These are phyloP conservation scores for Parasitella parasitica DNA, from an alignment of 371 early-diverging fungal genomes.

Conservation along the genomic window DNA sequence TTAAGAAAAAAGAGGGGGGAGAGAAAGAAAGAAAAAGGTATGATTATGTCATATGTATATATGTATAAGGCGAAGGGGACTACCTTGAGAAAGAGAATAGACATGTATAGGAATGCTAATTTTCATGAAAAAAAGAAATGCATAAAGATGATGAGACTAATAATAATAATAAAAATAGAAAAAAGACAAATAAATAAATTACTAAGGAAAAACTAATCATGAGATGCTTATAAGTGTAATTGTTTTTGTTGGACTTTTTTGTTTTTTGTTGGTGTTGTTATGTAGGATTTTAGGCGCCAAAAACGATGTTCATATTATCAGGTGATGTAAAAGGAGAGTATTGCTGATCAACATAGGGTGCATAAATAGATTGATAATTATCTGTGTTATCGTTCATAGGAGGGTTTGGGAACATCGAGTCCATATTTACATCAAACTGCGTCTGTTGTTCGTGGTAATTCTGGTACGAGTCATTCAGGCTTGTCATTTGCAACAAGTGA, in stretches of 20 bases:
- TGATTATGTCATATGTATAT: neutral
- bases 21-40: neutral
- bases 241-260: slow-evolving; percentile 7
- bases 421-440: neutral
- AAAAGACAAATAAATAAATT: slow-evolving; percentile 11
- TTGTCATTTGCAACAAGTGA: neutral
- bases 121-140: neutral
- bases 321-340: slow-evolving; percentile 18
- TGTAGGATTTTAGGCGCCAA: slow-evolving; percentile 15
- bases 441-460: neutral
- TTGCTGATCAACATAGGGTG: slow-evolving; percentile 18
- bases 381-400: neutral
- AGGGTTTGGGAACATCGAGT: neutral
- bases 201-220: slow-evolving; percentile 2
- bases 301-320: slow-evolving; percentile 14
- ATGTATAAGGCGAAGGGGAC: neutral
- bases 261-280: neutral
- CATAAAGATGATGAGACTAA: slow-evolving; percentile 8
- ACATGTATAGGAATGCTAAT: neutral
- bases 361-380: slow-evolving; percentile 7
- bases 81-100: neutral
- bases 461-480: neutral
- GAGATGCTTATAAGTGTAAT: neutral
- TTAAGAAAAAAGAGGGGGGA: neutral
- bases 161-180: slow-evolving; percentile 4